Conservation (phyloP, 192 early-diverging fungal genomes). For the Linnemannia hyalina region DNA sequence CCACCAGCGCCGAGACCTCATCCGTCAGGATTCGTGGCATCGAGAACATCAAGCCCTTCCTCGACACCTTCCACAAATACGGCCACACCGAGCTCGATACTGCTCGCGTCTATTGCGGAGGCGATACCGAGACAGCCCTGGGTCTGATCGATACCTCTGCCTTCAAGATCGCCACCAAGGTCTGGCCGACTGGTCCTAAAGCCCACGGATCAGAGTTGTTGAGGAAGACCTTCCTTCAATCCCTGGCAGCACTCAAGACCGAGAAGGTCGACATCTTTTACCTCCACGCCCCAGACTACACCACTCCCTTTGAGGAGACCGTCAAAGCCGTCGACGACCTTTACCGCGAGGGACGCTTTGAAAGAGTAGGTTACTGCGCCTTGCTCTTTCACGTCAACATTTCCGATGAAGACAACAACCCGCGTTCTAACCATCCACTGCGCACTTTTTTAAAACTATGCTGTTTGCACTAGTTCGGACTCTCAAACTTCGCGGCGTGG, state of each 20-base stretch:
- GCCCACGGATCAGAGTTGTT: slow-evolving; percentile 59
- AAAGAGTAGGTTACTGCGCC: slow-evolving; percentile 25
- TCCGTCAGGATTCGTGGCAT: slow-evolving; percentile 30
- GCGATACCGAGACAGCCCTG: slow-evolving; percentile 22
- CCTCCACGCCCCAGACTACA: slow-evolving; percentile 72
- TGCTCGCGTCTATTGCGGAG: slow-evolving; percentile 48
- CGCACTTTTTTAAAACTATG: background rate
- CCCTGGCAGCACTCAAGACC: slow-evolving; percentile 63
- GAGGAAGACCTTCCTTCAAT: slow-evolving; percentile 38
- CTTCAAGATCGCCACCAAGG: slow-evolving; percentile 70
- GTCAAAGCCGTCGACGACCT: slow-evolving; percentile 70
- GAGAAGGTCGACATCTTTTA: slow-evolving; percentile 74
- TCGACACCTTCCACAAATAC: slow-evolving; percentile 28
- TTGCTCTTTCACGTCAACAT: too few relatives aligned
- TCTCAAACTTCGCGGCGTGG: slow-evolving; percentile 58
- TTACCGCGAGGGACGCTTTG: slow-evolving; percentile 68
- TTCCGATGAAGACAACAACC: background rate
- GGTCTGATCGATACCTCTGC: slow-evolving; percentile 23
- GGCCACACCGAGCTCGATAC: slow-evolving; percentile 55
- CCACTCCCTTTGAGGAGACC: slow-evolving; percentile 67
- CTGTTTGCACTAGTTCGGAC: slow-evolving; percentile 45
- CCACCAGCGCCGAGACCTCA: background rate
- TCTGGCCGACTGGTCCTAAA: slow-evolving; percentile 60
- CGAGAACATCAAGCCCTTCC: slow-evolving; percentile 25
- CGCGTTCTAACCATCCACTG: background rate